phyloP scores from a whole-genome alignment of 805 yeast species.

The Pichia insulana region DNA sequence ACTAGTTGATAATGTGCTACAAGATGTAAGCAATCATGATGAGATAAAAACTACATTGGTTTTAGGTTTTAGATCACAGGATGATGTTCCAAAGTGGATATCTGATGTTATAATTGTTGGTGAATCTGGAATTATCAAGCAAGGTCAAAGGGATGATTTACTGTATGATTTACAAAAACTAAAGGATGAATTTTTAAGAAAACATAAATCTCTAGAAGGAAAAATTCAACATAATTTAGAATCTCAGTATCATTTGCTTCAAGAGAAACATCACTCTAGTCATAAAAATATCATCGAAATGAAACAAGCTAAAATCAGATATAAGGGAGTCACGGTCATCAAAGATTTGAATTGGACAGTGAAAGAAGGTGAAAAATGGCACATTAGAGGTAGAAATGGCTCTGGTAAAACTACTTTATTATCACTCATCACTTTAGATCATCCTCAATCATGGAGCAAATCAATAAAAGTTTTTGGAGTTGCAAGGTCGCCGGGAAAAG shows the following conservation, averaged over 20 bases:
- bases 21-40: slow-evolving; percentile 13
- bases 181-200: slow-evolving; percentile 16
- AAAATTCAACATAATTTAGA: slow-evolving; percentile 12
- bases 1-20: slow-evolving; percentile 48
- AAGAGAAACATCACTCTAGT: not conserved
- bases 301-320: slow-evolving; percentile 53
- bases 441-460: slow-evolving; percentile 91
- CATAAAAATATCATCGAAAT: slow-evolving; percentile 37
- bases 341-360: slow-evolving; percentile 58
- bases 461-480: slow-evolving; percentile 55
- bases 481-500: slow-evolving; percentile 63
- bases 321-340: slow-evolving; percentile 54
- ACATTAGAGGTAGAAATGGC: slow-evolving; percentile 83
- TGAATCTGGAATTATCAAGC: slow-evolving; percentile 39
- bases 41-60: slow-evolving; percentile 43
- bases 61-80: slow-evolving; percentile 72
- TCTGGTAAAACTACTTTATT: slow-evolving; percentile 87
- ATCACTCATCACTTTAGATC: slow-evolving; percentile 83
- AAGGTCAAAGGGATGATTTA: slow-evolving; percentile 37
- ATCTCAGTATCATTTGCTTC: not conserved
- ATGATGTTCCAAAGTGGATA: slow-evolving; percentile 71
- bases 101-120: slow-evolving; percentile 60
- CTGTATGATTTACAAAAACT: slow-evolving; percentile 16
- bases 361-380: slow-evolving; percentile 73
- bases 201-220: slow-evolving; percentile 15